Evolutionary conservation across 345 rosid genomes (phyloP).

Genomic region (Bruguiera sexangula): DNA sequence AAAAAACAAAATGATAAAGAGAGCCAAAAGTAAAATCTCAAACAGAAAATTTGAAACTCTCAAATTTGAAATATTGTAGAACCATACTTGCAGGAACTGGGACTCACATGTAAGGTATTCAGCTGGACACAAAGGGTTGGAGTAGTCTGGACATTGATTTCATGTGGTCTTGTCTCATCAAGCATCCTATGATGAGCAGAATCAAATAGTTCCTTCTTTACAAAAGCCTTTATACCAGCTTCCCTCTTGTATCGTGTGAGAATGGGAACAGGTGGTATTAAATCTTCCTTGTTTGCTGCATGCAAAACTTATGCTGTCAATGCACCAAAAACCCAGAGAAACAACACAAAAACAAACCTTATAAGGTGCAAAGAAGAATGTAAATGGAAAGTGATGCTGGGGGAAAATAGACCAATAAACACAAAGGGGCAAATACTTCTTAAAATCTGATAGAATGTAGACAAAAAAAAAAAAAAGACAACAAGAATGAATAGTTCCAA

Average conservation of each 20-base stretch:
- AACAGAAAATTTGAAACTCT: background rate
- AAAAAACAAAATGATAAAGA: background rate
- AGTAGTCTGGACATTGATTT: slow-evolving; percentile 58
- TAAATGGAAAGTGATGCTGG: too few species aligned
- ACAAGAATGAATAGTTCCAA: too few species aligned
- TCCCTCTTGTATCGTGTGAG: slow-evolving; percentile 87
- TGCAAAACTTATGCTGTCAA: slow-evolving; percentile 20
- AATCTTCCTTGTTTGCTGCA: slow-evolving; percentile 86
- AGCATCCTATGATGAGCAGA: slow-evolving; percentile 39
- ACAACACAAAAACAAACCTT: background rate
- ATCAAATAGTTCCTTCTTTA: slow-evolving; percentile 91
- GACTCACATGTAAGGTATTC: slow-evolving; percentile 81
- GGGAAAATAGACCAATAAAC: too few species aligned
- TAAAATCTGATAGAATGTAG: too few species aligned
- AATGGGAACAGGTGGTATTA: slow-evolving; percentile 89
- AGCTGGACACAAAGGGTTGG: slow-evolving; percentile 80
- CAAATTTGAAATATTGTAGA: background rate
- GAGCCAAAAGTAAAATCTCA: background rate
- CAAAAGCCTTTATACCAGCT: slow-evolving; percentile 88
- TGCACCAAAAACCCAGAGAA: background rate
- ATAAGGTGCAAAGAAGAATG: background rate
- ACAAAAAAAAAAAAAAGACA: too few species aligned
- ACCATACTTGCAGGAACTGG: slow-evolving; percentile 14
- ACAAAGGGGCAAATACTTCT: too few species aligned
- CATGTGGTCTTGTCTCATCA: slow-evolving; percentile 68